A percentile compares a stretch with the other conserved stretches of the same genome.
phyloP scores from a whole-genome alignment of 2,329 filamentous ascomycete genomes.

The Zymoseptoria tritici region DNA sequence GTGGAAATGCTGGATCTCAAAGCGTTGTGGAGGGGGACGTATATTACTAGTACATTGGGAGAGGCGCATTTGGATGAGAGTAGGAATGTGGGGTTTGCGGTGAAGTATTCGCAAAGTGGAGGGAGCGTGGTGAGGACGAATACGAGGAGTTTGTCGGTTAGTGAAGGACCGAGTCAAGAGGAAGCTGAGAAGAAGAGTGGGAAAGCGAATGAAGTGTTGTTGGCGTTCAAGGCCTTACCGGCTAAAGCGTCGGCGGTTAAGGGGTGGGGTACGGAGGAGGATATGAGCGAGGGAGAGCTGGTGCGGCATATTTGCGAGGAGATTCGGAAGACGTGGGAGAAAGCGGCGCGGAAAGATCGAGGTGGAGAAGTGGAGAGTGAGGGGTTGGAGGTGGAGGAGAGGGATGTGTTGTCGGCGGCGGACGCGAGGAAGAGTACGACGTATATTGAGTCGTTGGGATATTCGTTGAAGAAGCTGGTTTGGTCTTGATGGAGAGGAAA shows the following conservation, averaged over 20 bases:
- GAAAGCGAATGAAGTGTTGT: conserved; percentile 29
- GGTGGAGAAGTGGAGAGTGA: conserved; percentile 4
- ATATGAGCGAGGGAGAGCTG: conserved; percentile 45
- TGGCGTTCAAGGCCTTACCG: conserved; percentile 52
- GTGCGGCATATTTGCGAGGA: conserved; percentile 64
- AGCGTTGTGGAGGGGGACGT: conserved; percentile 70
- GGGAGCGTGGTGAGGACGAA: conserved; percentile 69
- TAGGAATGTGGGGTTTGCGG: conserved; percentile 75
- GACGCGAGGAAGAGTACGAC: conserved; percentile 85
- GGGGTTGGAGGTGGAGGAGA: conserved; percentile 42
- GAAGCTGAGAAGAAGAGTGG: conserved; percentile 2
- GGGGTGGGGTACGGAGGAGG: conserved; percentile 23
- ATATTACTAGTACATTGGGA: conserved; percentile 83
- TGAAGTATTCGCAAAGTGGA: conserved; percentile 63
- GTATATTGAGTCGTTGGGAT: conserved; percentile 75
- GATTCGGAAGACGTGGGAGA: conserved; percentile 58
- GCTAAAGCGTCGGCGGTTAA: conserved; percentile 36
- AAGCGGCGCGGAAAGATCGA: conserved; percentile 36
- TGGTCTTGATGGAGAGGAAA: conserved; percentile 50
- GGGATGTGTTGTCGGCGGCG: conserved; percentile 71
- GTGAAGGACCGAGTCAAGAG: conserved; percentile 41
- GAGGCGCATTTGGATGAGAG: conserved; percentile 66
- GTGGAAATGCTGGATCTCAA: conserved; percentile 68
- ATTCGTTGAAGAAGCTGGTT: conserved; percentile 88
- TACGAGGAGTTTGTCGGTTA: conserved; percentile 63